phyloP scores from a whole-genome alignment of 805 yeast genomes.

The Diddensiella transvaalensis region DNA sequence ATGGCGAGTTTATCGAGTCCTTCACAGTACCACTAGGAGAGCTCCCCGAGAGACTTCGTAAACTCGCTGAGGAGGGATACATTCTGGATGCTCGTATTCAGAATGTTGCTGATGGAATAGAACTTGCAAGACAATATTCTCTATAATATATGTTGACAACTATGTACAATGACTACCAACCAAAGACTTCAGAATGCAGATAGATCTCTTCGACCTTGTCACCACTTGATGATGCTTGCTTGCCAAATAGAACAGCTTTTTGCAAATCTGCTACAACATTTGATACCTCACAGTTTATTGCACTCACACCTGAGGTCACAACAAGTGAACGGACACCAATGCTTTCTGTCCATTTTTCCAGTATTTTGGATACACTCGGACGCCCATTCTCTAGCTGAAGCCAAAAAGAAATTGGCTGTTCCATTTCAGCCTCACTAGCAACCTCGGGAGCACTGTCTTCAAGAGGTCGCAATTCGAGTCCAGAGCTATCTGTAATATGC shows the following conservation, averaged over 20 bases:
- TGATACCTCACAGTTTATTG: constrained; percentile 12
- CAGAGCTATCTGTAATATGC: constrained; percentile 6
- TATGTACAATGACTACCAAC: constrained; percentile 2
- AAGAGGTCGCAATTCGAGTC: not conserved
- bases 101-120: constrained; percentile 78
- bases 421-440: not conserved
- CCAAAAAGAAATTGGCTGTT: not conserved
- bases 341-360: constrained; percentile 8
- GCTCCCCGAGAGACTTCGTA: constrained; percentile 52
- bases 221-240: constrained; percentile 2
- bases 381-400: constrained; percentile 6
- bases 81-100: constrained; percentile 83
- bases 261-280: constrained; percentile 19
- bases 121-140: constrained; percentile 40
- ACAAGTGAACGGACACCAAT: constrained; percentile 15
- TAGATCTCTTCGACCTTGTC: constrained; percentile 14
- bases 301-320: constrained; percentile 14
- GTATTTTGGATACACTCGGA: constrained; percentile 5
- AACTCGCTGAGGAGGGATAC: constrained; percentile 61
- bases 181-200: constrained; percentile 21
- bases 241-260: constrained; percentile 11
- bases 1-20: constrained; percentile 89
- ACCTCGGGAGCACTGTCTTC: not conserved
- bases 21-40: constrained; percentile 58
- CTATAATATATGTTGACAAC: not conserved